Percentiles rank a stretch among this genome's conserved stretches.
These are phyloP conservation scores for Elsinoe perseae DNA, from an alignment of 2,329 filamentous ascomycete genomes.

Conservation along the genomic window DNA sequence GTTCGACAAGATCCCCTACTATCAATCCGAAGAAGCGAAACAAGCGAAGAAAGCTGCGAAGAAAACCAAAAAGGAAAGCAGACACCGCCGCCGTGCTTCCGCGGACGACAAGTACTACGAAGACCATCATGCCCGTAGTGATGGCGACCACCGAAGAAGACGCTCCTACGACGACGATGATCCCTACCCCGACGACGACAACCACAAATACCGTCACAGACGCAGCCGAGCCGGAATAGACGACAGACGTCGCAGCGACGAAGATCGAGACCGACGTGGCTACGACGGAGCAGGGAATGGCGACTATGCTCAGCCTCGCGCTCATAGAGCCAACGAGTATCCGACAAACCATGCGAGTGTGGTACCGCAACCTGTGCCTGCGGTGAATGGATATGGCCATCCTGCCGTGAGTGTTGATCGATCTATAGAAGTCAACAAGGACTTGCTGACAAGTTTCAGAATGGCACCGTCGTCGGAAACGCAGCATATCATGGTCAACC, in stretches of 20 bases:
- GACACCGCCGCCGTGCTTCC: constrained; percentile 37
- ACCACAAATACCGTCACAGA: constrained; percentile 22
- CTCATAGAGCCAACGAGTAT: neutral
- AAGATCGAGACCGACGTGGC: neutral
- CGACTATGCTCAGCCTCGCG: constrained; percentile 9
- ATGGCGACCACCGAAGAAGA: constrained; percentile 33
- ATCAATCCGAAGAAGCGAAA: constrained; percentile 25
- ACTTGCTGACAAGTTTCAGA: neutral
- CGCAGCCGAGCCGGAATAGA: constrained; percentile 1
- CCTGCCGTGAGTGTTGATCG: neutral
- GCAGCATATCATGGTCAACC: neutral
- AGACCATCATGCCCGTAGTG: constrained; percentile 41
- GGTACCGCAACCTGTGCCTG: neutral
- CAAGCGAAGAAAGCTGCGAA: constrained; percentile 19
- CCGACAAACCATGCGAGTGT: neutral
- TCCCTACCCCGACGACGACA: constrained; percentile 51
- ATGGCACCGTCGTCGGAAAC: neutral
- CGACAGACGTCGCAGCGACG: neutral
- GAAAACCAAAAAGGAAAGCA: neutral
- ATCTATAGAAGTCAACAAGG: neutral
- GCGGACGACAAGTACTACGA: constrained; percentile 37
- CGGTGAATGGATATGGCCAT: neutral
- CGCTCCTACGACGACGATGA: constrained; percentile 73
- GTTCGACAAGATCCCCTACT: constrained; percentile 34
- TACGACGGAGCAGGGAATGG: constrained; percentile 7